These are phyloP conservation scores for Hippophae rhamnoides DNA, from an alignment of 306 rosid genomes.

Conservation along the genomic window DNA sequence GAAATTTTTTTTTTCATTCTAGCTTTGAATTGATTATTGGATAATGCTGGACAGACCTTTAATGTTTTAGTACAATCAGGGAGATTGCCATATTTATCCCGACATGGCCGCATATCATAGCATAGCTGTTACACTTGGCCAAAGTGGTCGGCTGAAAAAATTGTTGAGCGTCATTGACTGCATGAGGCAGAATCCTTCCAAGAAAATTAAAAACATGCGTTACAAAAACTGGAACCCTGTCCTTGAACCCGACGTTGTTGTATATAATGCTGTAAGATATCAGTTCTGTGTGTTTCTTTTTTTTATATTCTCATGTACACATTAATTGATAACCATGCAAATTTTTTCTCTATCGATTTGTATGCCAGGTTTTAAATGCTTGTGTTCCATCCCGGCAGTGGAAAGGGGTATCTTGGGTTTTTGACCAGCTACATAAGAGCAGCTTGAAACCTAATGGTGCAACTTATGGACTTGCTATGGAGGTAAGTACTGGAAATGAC, in stretches of 20 bases:
- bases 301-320: slow-evolving; percentile 9
- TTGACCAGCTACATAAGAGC: slow-evolving; percentile 49
- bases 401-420: slow-evolving; percentile 87
- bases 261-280: slow-evolving; percentile 78
- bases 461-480: slow-evolving; percentile 91
- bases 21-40: slow-evolving; percentile 5
- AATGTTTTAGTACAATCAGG: slow-evolving; percentile 41
- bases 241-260: slow-evolving; percentile 73
- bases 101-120: slow-evolving; percentile 92
- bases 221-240: slow-evolving; percentile 65
- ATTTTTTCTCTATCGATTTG: slow-evolving; percentile 18
- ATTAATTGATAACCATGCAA: slow-evolving; percentile 17
- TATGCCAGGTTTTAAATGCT: slow-evolving; percentile 70
- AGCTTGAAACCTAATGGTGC: slow-evolving; percentile 79
- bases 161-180: slow-evolving; percentile 59
- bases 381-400: slow-evolving; percentile 71
- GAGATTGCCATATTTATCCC: slow-evolving; percentile 57
- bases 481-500: slow-evolving; percentile 42
- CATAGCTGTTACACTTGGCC: slow-evolving; percentile 90
- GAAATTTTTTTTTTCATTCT: slow-evolving; percentile 7
- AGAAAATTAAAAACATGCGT: slow-evolving; percentile 23
- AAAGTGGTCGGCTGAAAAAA: slow-evolving; percentile 72
- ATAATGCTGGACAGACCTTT: slow-evolving; percentile 21
- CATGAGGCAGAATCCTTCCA: slow-evolving; percentile 69
- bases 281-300: slow-evolving; percentile 1